These are phyloP conservation scores for Bothriochloa decipiens DNA, from an alignment of 176 grass and related monocot species.

Conservation along the genomic window DNA sequence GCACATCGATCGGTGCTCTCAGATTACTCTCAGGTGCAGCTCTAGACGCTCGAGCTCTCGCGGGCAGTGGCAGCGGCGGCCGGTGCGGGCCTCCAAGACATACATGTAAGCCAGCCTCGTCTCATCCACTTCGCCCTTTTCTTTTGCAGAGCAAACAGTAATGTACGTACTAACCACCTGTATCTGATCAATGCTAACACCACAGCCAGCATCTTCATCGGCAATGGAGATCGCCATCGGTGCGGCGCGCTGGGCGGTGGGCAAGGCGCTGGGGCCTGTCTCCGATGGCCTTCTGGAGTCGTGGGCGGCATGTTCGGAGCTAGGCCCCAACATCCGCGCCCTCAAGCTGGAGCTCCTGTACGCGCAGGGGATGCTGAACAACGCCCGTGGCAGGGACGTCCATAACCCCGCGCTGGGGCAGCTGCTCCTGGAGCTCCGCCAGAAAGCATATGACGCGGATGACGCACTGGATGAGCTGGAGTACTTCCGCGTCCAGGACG, in stretches of 20 bases:
- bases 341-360: slow-evolving; percentile 13
- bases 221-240: not conserved
- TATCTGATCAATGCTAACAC: no score
- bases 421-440: not conserved
- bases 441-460: not conserved
- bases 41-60: no score
- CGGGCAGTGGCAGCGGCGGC: no score
- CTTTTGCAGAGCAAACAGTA: no score
- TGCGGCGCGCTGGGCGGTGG: not conserved
- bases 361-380: not conserved
- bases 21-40: no score
- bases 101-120: no score
- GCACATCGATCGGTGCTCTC: no score
- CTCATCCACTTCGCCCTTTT: no score
- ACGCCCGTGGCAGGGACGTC: not conserved
- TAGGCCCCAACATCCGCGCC: not conserved
- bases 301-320: not conserved
- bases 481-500: slow-evolving; percentile 29
- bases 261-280: not conserved
- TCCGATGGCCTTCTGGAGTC: not conserved
- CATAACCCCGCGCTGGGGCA: not conserved
- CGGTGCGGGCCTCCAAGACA: no score
- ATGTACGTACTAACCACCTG: no score
- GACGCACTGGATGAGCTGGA: slow-evolving; percentile 16
- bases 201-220: no score